Evolutionary conservation across 1,139 yeast species (phyloP).

Genomic region (Candida buenavistaensis): DNA sequence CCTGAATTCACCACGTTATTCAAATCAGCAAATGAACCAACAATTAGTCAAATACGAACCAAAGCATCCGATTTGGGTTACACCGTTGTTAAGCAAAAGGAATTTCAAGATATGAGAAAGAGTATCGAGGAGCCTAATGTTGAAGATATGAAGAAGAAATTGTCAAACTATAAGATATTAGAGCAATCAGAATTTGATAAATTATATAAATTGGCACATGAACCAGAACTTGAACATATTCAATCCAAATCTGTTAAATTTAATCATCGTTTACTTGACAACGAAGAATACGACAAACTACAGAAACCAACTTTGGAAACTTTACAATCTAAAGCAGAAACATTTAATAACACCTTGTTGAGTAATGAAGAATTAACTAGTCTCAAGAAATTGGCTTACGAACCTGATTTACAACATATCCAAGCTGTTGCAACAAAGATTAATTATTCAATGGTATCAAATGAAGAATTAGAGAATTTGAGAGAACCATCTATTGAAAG

Average conservation of each 20-base stretch:
- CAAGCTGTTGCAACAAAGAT: slow-evolving; percentile 16
- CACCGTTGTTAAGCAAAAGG: slow-evolving; percentile 25
- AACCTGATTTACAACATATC: slow-evolving; percentile 23
- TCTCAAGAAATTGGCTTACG: slow-evolving; percentile 15
- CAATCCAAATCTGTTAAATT: slow-evolving; percentile 14
- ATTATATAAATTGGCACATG: slow-evolving; percentile 12
- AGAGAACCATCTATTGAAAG: slow-evolving; percentile 19
- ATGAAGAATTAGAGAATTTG: slow-evolving; percentile 18
- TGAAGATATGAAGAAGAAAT: slow-evolving; percentile 19
- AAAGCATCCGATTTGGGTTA: slow-evolving; percentile 20
- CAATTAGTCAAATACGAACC: slow-evolving; percentile 23
- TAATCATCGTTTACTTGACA: slow-evolving; percentile 18
- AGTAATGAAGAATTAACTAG: slow-evolving; percentile 12
- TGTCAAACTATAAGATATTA: slow-evolving; percentile 17
- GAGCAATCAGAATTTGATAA: slow-evolving; percentile 21
- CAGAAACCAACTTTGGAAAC: slow-evolving; percentile 17
- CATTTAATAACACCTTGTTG: slow-evolving; percentile 4
- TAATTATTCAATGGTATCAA: slow-evolving; percentile 15
- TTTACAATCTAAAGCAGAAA: slow-evolving; percentile 13
- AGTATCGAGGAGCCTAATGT: slow-evolving; percentile 21
- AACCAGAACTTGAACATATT: slow-evolving; percentile 13
- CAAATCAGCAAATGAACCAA: slow-evolving; percentile 36
- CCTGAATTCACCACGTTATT: slow-evolving; percentile 37
- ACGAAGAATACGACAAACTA: slow-evolving; percentile 15
- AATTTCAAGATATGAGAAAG: slow-evolving; percentile 14